Evolutionary conservation across 2,329 filamentous ascomycete species (phyloP), one percentile per base, ranked within the genome.

Genomic region (Fusarium chuoi): DNA sequence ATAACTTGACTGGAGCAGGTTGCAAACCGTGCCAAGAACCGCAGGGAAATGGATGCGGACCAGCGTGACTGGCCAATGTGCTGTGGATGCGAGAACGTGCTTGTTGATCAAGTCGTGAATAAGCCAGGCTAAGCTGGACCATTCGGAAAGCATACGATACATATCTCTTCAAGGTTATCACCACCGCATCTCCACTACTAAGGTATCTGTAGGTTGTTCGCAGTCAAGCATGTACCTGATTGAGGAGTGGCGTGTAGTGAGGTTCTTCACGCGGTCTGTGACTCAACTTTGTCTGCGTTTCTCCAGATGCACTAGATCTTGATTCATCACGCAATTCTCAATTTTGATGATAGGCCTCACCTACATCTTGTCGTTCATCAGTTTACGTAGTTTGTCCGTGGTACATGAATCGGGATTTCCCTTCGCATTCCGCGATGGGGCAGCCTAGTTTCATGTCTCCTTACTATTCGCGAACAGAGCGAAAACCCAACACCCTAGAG

Each of bases 391-490:
- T 35, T 61, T 30, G 20, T 20, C 38, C 35, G 28, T 28, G 41
- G 38, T 12, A 24, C 35, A 36, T 38, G 52, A 49, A 57, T 54
- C 41, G 44, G 52, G 48, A 26, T 48, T 36, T 38, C 22, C 18
- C 38, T 26, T 55, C 36, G 45, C 26, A 49, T 75, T 75, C 72
- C 72, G 72, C 61, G 39, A 73, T 54, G 69, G 72, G 64, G 69
- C 55, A 22, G 45, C 38, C 55, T 42, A 73, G 46, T 60, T 30
- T 36, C 42, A 24, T 18, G 20, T 52, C 44, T 55, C 26, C 41
- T 44, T 48, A 49, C 57, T 58, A 73, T 75, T 75, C 55, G 72
- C 44, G 61, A 65, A 35, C 30, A 62, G n/a, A 30, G 51, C 45
- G 45, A 59, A 45, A 48, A 48, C 15, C 54, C 69, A 65, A 62